Conservation (phyloP, 163 green algal genomes). For the Coccomyxa subellipsoidea region DNA sequence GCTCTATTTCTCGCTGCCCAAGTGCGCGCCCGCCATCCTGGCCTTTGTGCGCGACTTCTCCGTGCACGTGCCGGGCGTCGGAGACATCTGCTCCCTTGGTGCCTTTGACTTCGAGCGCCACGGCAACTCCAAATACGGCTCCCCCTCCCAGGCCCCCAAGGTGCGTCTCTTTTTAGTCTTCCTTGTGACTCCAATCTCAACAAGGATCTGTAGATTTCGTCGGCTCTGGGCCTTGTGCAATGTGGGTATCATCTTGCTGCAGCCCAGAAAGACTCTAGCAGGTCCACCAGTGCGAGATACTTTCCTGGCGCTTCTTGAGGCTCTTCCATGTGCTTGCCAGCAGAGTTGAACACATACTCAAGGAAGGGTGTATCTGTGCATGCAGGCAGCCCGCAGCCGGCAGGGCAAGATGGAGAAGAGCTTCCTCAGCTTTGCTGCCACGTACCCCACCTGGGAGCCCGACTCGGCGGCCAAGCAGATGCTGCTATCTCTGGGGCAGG, state of each 20-base stretch:
- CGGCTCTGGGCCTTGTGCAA: too few species aligned
- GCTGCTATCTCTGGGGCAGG: conserved; percentile 22
- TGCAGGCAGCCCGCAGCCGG: conserved; percentile 47
- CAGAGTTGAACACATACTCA: too few species aligned
- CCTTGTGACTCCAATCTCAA: background rate
- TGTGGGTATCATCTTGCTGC: background rate
- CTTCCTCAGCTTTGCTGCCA: conserved; percentile 83
- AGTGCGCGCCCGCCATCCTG: conserved; percentile 75
- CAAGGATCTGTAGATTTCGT: background rate
- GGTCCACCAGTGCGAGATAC: too few species aligned
- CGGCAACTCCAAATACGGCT: conserved; percentile 82
- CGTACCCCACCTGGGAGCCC: conserved; percentile 81
- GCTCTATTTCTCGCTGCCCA: conserved; percentile 78
- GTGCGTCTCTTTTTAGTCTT: background rate
- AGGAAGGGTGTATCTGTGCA: too few species aligned
- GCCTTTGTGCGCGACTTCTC: conserved; percentile 81
- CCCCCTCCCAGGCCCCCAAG: conserved; percentile 39
- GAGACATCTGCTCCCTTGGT: conserved; percentile 83
- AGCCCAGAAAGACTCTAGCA: too few species aligned
- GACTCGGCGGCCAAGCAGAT: conserved; percentile 42
- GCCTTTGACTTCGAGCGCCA: conserved; percentile 82
- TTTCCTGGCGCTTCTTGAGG: too few species aligned
- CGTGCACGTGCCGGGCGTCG: conserved; percentile 75
- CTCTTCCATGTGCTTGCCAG: too few species aligned
- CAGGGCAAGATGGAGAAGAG: conserved; percentile 97